Evolutionary conservation across 1,284 basidiomycete species (phyloP).

Genomic region (Earliella scabrosa): DNA sequence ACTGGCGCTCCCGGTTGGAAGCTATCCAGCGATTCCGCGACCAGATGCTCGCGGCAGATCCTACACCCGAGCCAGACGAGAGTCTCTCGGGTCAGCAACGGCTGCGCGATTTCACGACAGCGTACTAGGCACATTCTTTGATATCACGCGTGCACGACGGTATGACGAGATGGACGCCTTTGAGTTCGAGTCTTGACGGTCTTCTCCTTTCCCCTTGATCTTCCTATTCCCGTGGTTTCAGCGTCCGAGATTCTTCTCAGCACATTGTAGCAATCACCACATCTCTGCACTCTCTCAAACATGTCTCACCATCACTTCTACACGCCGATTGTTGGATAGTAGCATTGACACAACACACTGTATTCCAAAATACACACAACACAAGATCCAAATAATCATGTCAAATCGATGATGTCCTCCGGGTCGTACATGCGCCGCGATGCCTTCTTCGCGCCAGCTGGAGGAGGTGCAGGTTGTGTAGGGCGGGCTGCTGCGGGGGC

Average conservation of each 20-base stretch:
- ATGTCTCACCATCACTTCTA: constrained; percentile 7
- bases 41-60: constrained; percentile 34
- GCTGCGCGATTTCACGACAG: constrained; percentile 44
- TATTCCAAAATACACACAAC: constrained; percentile 17
- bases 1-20: constrained; percentile 84
- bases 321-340: constrained; percentile 19
- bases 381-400: constrained; percentile 28
- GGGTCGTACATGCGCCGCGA: constrained; percentile 15
- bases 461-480: not conserved
- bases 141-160: constrained; percentile 14
- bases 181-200: constrained; percentile 1
- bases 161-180: constrained; percentile 13
- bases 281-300: constrained; percentile 12
- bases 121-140: constrained; percentile 32
- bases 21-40: constrained; percentile 71
- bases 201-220: not conserved
- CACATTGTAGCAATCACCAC: constrained; percentile 24
- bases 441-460: not conserved
- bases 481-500: not conserved
- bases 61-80: constrained; percentile 30
- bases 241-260: constrained; percentile 4
- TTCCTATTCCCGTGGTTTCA: not conserved
- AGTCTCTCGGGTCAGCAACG: constrained; percentile 41
- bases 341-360: constrained; percentile 20
- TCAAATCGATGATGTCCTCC: constrained; percentile 43